phyloP scores from a whole-genome alignment of 768 basidiomycete genomes.

The Tylopilus felleus region DNA sequence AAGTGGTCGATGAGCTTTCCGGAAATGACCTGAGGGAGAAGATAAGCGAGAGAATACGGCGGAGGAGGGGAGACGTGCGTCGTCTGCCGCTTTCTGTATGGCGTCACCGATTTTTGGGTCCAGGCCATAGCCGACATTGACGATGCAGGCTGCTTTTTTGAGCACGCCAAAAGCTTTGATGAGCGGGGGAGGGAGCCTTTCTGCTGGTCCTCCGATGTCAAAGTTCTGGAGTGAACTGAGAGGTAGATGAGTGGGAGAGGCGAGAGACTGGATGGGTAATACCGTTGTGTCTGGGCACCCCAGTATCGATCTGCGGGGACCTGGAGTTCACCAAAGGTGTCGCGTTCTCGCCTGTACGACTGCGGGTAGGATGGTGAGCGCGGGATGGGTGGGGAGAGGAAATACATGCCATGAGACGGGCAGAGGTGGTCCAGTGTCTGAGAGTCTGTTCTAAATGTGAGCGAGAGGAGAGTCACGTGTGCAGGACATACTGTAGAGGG shows the following conservation, averaged over 20 bases:
- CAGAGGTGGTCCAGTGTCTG: constrained; percentile 30
- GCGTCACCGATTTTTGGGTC: constrained; percentile 84
- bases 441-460: not conserved
- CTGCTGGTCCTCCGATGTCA: constrained; percentile 93
- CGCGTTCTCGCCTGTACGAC: constrained; percentile 74
- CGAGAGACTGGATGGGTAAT: not conserved
- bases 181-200: constrained; percentile 90
- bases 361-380: constrained; percentile 34
- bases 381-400: not conserved
- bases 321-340: constrained; percentile 93
- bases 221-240: constrained; percentile 91
- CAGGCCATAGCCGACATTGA: constrained; percentile 88
- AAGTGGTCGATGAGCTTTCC: constrained; percentile 95
- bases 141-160: constrained; percentile 93
- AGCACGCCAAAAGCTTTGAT: constrained; percentile 97
- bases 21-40: constrained; percentile 73
- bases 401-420: constrained; percentile 34
- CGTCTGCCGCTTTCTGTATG: constrained; percentile 91
- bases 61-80: constrained; percentile 46
- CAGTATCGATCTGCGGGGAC: constrained; percentile 90
- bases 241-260: constrained; percentile 9
- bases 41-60: not conserved
- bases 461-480: constrained; percentile 23
- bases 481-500: not conserved
- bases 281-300: constrained; percentile 98